These are phyloP conservation scores for Botryotinia convoluta DNA, from an alignment of 2,329 filamentous ascomycete genomes.

Conservation along the genomic window DNA sequence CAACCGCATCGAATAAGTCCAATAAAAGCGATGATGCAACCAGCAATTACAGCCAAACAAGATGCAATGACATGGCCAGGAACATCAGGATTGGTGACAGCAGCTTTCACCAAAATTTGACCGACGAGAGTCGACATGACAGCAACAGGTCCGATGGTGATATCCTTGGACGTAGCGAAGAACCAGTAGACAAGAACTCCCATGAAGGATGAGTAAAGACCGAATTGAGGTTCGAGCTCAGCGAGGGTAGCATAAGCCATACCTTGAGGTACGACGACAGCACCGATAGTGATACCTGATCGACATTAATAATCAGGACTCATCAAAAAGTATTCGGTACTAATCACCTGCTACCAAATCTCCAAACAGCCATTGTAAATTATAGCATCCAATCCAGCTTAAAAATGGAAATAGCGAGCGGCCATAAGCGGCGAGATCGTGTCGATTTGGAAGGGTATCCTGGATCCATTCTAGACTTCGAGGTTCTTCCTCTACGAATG, in stretches of 20 bases:
- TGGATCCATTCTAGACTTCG: slow-evolving; percentile 69
- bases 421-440: slow-evolving; percentile 59
- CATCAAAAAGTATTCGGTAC: neutral
- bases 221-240: slow-evolving; percentile 75
- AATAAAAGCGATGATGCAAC: slow-evolving; percentile 72
- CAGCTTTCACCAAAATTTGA: slow-evolving; percentile 68
- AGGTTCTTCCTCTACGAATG: slow-evolving; percentile 81
- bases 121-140: slow-evolving; percentile 92
- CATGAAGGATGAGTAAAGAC: slow-evolving; percentile 94
- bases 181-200: slow-evolving; percentile 95
- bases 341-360: slow-evolving; percentile 80
- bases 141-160: slow-evolving; percentile 96
- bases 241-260: slow-evolving; percentile 94
- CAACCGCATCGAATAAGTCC: slow-evolving; percentile 80
- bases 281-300: slow-evolving; percentile 65
- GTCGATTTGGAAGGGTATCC: slow-evolving; percentile 58
- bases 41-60: slow-evolving; percentile 72
- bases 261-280: slow-evolving; percentile 86
- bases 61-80: slow-evolving; percentile 69
- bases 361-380: slow-evolving; percentile 81
- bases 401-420: slow-evolving; percentile 80
- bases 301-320: neutral
- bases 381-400: slow-evolving; percentile 87
- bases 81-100: slow-evolving; percentile 54
- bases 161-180: slow-evolving; percentile 97